phyloP scores from a whole-genome alignment of 768 basidiomycete genomes.

The Termitomyces sp. region DNA sequence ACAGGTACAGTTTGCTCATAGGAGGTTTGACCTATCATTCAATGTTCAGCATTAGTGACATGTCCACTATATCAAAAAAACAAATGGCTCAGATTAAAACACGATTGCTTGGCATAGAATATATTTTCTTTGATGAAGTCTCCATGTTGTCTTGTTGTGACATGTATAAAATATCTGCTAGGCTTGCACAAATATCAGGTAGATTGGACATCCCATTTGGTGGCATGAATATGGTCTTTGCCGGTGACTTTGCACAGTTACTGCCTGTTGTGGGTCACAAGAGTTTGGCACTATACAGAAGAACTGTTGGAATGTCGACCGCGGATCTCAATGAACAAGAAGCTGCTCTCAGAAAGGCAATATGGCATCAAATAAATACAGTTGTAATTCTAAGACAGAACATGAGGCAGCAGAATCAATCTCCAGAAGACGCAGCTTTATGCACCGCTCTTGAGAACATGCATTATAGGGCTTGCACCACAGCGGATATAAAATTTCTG shows the following conservation, averaged over 20 bases:
- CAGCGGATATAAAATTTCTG: neutral
- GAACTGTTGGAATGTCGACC: neutral
- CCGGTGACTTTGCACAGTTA: slow-evolving; percentile 42
- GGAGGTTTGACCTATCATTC: too few species aligned
- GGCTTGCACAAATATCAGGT: neutral
- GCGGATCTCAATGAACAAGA: slow-evolving; percentile 7
- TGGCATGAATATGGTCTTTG: slow-evolving; percentile 36
- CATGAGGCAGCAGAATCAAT: neutral
- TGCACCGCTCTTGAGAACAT: neutral
- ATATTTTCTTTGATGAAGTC: too few species aligned
- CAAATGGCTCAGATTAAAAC: neutral
- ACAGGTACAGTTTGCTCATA: too few species aligned
- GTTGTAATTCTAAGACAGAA: slow-evolving; percentile 17
- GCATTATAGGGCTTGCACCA: neutral
- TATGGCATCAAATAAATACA: slow-evolving; percentile 26
- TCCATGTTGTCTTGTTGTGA: too few species aligned
- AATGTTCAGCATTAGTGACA: slow-evolving; percentile 8
- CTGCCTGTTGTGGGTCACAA: slow-evolving; percentile 20
- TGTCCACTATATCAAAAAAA: neutral
- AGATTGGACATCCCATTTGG: slow-evolving; percentile 21
- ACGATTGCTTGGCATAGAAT: slow-evolving; percentile 2
- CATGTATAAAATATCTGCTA: slow-evolving; percentile 5
- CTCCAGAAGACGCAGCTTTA: neutral
- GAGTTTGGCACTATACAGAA: slow-evolving; percentile 12
- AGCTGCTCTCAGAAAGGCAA: slow-evolving; percentile 17